Percentiles rank a stretch among this genome's conserved stretches.
These are phyloP conservation scores for Nitzschia sp. DNA, from an alignment of 108 stramenopile genomes.

Conservation along the genomic window DNA sequence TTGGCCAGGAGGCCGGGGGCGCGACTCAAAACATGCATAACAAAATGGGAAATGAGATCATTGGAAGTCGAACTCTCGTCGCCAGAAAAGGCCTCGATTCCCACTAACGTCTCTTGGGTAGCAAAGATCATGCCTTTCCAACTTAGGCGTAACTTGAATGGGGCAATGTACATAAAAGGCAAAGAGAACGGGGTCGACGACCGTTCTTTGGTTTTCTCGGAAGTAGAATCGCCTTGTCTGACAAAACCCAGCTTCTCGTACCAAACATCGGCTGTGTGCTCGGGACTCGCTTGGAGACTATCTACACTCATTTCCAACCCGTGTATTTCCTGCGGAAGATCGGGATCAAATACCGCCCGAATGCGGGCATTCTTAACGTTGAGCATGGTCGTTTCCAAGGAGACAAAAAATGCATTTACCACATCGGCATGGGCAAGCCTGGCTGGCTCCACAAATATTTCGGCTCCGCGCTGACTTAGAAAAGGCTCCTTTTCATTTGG, in stretches of 20 bases:
- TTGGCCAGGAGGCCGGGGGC: conserved; percentile 14
- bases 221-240: background rate
- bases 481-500: background rate
- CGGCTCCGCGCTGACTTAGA: background rate
- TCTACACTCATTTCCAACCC: conserved; percentile 10
- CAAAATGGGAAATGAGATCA: conserved; percentile 10
- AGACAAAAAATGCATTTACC: background rate
- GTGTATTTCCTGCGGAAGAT: conserved; percentile 1
- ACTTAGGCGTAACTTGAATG: conserved; percentile 5
- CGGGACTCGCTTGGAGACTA: conserved; percentile 2
- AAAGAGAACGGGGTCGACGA: background rate
- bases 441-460: background rate
- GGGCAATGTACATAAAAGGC: conserved; percentile 11
- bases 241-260: conserved; percentile 5
- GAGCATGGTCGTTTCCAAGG: background rate
- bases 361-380: background rate
- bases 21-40: conserved; percentile 9
- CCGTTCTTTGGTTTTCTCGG: background rate
- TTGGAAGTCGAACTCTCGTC: conserved; percentile 4
- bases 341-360: conserved; percentile 1
- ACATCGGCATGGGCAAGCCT: background rate
- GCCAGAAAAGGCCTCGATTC: conserved; percentile 5
- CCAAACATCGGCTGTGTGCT: conserved; percentile 10
- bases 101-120: background rate
- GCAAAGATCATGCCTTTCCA: conserved; percentile 12